These are phyloP conservation scores for Truncatella angustata DNA, from an alignment of 2,329 filamentous ascomycete genomes.

Conservation along the genomic window DNA sequence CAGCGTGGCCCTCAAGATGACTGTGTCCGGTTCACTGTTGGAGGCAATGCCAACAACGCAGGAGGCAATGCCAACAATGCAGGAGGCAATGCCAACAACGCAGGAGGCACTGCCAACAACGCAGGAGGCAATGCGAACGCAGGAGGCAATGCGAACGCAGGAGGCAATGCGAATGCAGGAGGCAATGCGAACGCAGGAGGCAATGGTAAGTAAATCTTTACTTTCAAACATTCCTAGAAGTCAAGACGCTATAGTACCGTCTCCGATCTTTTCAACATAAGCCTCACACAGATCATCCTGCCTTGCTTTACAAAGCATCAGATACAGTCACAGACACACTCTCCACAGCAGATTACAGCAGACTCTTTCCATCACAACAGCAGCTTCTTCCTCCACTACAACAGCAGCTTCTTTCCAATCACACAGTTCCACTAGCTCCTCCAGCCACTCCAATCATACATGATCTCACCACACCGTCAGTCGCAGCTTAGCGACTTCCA, in stretches of 20 bases:
- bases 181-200: conserved; percentile 8
- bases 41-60: conserved; percentile 20
- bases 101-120: conserved; percentile 14
- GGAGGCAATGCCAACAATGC: conserved; percentile 17
- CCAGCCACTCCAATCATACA: conserved; percentile 1
- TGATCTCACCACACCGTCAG: conserved; percentile 1
- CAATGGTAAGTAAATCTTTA: conserved; percentile 7
- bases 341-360: conserved; percentile 5
- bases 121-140: conserved; percentile 13
- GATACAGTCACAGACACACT: background rate
- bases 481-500: background rate
- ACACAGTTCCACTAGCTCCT: background rate
- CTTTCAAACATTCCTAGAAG: background rate
- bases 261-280: background rate
- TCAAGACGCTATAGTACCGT: background rate
- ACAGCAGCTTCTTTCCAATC: conserved; percentile 4
- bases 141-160: conserved; percentile 8
- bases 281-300: background rate
- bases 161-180: conserved; percentile 9
- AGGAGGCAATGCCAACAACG: conserved; percentile 20
- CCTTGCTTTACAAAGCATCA: background rate
- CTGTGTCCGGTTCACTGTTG: conserved; percentile 15
- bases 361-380: conserved; percentile 8
- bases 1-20: conserved; percentile 67
- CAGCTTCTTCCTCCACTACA: conserved; percentile 4